Evolutionary conservation across 2,329 filamentous ascomycete species (phyloP), one percentile per base, ranked within the genome.

Genomic region (Chaetoscypha palmicola): DNA sequence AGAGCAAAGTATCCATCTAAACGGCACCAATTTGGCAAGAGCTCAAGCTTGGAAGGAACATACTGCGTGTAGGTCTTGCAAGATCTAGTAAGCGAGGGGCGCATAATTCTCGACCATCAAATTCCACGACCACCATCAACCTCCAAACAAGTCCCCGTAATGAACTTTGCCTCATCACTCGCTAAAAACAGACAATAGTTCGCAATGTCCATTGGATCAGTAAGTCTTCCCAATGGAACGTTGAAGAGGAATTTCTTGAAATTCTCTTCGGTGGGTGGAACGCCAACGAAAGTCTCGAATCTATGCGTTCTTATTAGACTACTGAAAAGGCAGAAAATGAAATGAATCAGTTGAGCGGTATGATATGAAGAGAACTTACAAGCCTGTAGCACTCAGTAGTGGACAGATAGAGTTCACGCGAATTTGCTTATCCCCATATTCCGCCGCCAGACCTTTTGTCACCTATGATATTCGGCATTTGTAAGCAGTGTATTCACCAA

Each of bases 321-420:
- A n/a, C n/a, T n/a, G n/a, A n/a, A n/a, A n/a, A n/a, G n/a, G n/a
- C n/a, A n/a, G n/a, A n/a, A n/a, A n/a, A n/a, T n/a, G n/a, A n/a
- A n/a, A n/a, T n/a, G n/a, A n/a, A n/a, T n/a, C n/a, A n/a, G n/a
- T 20, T 34, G 22, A 4, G 9, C 21, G 31, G 35, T 32, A 22
- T 3, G 17, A 14, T 9, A 22, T 16, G 3, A 7, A 38, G 14
- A 22, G 17, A 37, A 49, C 51, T 42, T 46, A 60, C 54, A 87
- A 69, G 2, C 77, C 79, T 0, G 83, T 88, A 12, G 71, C 76
- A 1, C 77, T 80, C 1, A 86, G 68, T 0, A 86, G 72, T 0
- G 83, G 83, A 36, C 79, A 84, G 11, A 89, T 77, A 1, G 76
- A 73, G 50, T 87, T 87, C 56, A 89, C 81, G 0, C 83, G 75